A percentile compares a stretch with the other conserved stretches of the same genome.
phyloP scores from a whole-genome alignment of 371 early-diverging fungal species.

The Mucor lusitanicus region DNA sequence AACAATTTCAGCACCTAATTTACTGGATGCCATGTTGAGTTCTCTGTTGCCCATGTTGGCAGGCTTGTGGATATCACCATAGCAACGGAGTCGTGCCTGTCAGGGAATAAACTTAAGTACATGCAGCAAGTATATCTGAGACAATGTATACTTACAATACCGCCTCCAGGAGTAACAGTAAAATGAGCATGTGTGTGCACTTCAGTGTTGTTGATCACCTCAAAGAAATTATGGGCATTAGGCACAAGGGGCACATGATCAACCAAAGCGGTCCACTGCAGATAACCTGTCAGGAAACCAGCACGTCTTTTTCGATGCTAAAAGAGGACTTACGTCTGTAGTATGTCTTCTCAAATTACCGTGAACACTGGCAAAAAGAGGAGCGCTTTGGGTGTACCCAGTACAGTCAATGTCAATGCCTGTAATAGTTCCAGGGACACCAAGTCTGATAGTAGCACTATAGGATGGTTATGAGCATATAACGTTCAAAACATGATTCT shows the following conservation, averaged over 20 bases:
- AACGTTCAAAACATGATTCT: neutral
- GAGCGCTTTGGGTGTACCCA: constrained; percentile 9
- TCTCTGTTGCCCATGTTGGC: neutral
- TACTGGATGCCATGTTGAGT: neutral
- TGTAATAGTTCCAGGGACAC: neutral
- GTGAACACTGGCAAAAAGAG: neutral
- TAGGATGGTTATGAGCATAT: neutral
- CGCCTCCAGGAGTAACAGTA: neutral
- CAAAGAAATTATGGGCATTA: constrained; percentile 6
- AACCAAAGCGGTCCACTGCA: neutral
- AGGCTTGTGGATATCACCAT: neutral
- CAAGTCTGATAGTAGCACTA: constrained; percentile 1
- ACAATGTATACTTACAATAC: neutral
- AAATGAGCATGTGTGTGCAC: neutral
- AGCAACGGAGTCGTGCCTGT: neutral
- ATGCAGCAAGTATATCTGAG: neutral
- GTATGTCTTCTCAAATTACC: neutral
- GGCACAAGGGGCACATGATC: neutral
- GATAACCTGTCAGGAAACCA: neutral
- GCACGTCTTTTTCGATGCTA: too few species aligned
- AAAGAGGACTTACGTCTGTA: neutral
- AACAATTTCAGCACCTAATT: neutral
- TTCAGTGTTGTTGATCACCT: neutral
- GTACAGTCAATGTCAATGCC: constrained; percentile 2
- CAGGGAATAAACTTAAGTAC: neutral